These are phyloP conservation scores for Trematosphaeria pertusa DNA, from an alignment of 2,329 filamentous ascomycete genomes.

Conservation along the genomic window DNA sequence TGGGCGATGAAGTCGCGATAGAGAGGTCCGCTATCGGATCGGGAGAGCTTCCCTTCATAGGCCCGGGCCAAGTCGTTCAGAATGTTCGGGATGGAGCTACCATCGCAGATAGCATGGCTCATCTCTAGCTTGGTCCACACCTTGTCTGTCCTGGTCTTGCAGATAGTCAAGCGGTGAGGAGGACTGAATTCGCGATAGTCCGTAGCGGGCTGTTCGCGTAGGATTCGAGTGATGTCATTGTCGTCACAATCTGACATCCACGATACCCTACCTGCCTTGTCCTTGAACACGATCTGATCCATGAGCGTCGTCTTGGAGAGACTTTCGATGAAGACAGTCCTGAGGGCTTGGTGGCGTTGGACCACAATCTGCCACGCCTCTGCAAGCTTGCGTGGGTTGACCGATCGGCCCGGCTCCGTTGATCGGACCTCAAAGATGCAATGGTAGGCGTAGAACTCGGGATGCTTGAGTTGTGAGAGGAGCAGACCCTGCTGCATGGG, in stretches of 20 bases:
- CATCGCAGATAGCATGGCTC: constrained; percentile 60
- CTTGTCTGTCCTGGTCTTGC: constrained; percentile 46
- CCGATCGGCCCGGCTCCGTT: constrained; percentile 12
- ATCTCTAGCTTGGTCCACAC: constrained; percentile 58
- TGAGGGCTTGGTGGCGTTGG: constrained; percentile 38
- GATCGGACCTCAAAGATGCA: constrained; percentile 38
- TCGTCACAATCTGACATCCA: constrained; percentile 33
- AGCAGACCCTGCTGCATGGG: constrained; percentile 43
- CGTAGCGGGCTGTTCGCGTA: constrained; percentile 29
- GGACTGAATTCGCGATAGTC: constrained; percentile 44
- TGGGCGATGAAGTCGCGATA: constrained; percentile 50
- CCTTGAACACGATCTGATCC: constrained; percentile 42
- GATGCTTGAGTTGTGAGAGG: constrained; percentile 37
- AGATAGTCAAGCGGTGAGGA: constrained; percentile 56
- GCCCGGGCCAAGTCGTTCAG: constrained; percentile 55
- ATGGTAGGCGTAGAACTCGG: constrained; percentile 39
- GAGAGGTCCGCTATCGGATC: constrained; percentile 43
- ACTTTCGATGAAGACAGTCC: constrained; percentile 45
- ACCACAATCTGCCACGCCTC: constrained; percentile 46
- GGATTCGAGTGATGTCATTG: constrained; percentile 17
- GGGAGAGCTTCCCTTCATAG: constrained; percentile 52
- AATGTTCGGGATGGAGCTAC: constrained; percentile 58
- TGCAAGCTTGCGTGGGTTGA: constrained; percentile 36
- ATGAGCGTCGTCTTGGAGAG: constrained; percentile 40
- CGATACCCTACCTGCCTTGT: constrained; percentile 31